phyloP scores from a whole-genome alignment of 495 filamentous ascomycete species.

The Penicillium dipodomyicola region DNA sequence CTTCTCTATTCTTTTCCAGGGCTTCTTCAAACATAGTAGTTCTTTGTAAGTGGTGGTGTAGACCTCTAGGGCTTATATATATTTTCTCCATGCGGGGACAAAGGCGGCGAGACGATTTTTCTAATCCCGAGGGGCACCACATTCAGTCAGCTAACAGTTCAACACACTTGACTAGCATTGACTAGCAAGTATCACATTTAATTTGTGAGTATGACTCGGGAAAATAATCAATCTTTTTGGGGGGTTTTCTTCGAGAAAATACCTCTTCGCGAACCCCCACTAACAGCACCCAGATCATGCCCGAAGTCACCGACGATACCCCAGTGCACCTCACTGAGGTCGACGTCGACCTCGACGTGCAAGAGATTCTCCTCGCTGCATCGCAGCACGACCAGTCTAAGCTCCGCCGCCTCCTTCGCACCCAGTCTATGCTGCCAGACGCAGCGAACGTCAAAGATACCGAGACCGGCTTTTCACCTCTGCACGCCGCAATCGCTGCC shows the following conservation, averaged over 20 bases:
- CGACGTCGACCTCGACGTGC: slow-evolving; percentile 44
- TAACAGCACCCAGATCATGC: slow-evolving; percentile 19
- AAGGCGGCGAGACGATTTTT: slow-evolving; percentile 39
- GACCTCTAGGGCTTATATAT: not conserved
- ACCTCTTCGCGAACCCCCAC: not conserved
- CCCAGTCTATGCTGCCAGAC: slow-evolving; percentile 45
- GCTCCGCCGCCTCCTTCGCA: slow-evolving; percentile 71
- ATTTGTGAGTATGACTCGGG: slow-evolving; percentile 1
- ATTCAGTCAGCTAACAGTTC: not conserved
- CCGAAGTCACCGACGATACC: slow-evolving; percentile 29
- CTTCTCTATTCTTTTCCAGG: slow-evolving; percentile 36
- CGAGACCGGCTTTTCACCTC: slow-evolving; percentile 78
- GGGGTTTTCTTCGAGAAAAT: too few relatives aligned
- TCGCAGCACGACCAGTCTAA: slow-evolving; percentile 75
- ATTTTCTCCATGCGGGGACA: slow-evolving; percentile 27
- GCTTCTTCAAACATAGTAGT: not conserved
- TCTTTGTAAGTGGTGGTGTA: not conserved
- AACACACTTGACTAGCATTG: not conserved
- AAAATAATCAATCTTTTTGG: not conserved
- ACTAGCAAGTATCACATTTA: not conserved
- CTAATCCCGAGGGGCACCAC: slow-evolving; percentile 12
- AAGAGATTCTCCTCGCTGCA: slow-evolving; percentile 71
- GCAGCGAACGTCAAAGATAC: slow-evolving; percentile 77
- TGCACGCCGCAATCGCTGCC: slow-evolving; percentile 87
- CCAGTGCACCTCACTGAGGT: slow-evolving; percentile 28